These are phyloP conservation scores for Hyparrhenia diplandra DNA, from an alignment of 176 grass and related monocot genomes.

Conservation along the genomic window DNA sequence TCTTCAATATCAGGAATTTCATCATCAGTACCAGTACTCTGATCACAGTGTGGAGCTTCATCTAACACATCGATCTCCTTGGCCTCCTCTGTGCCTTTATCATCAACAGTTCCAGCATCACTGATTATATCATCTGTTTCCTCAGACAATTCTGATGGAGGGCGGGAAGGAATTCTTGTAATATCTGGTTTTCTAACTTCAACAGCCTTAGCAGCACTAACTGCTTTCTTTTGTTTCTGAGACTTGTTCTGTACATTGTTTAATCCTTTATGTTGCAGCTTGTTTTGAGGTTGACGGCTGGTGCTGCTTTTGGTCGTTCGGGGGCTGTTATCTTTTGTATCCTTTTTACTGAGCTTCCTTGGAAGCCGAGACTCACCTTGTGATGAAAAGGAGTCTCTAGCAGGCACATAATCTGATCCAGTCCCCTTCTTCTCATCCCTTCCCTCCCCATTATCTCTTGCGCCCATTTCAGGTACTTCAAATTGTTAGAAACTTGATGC, in stretches of 20 bases:
- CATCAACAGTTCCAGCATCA: conserved; percentile 44
- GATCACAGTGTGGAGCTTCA: conserved; percentile 86
- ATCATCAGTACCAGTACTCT: conserved; percentile 90
- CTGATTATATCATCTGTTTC: conserved; percentile 59
- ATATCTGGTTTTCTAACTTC: conserved; percentile 51
- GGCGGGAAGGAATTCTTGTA: conserved; percentile 43
- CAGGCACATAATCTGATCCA: conserved; percentile 60
- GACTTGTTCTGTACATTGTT: conserved; percentile 56
- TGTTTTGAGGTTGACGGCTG: conserved; percentile 46
- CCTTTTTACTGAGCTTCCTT: conserved; percentile 75
- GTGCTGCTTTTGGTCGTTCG: conserved; percentile 44
- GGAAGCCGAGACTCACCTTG: conserved; percentile 67
- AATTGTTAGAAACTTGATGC: conserved; percentile 10
- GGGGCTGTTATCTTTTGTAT: conserved; percentile 47
- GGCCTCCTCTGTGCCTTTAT: conserved; percentile 72
- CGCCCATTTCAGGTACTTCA: conserved; percentile 68
- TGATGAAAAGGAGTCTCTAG: conserved; percentile 75
- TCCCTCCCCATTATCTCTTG: conserved; percentile 76
- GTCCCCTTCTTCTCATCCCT: conserved; percentile 64
- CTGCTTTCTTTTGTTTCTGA: conserved; percentile 54
- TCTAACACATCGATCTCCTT: conserved; percentile 96
- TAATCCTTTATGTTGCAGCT: conserved; percentile 66
- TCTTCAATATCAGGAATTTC: conserved; percentile 85
- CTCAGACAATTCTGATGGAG: conserved; percentile 69
- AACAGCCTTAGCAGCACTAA: conserved; percentile 35